Evolutionary conservation across 495 filamentous ascomycete species (phyloP), one percentile per base, ranked within the genome.

Genomic region (Elasticomyces elasticus): DNA sequence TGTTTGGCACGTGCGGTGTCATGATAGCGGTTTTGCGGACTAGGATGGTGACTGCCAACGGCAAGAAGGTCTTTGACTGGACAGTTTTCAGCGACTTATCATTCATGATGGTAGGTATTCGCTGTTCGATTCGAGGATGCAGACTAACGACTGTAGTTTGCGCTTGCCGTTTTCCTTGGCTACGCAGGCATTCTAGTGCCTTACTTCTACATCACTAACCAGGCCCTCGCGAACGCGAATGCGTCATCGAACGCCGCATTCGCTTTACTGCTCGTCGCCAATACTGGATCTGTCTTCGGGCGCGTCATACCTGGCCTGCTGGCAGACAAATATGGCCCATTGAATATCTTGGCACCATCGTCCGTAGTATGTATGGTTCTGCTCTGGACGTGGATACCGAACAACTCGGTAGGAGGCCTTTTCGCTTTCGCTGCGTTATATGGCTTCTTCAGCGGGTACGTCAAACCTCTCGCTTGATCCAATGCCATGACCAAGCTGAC

Each of bases 251-350:
- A 6, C 1, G 50, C 74, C 5, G 64, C 70, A 0, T 70, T 74
- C 51, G 77, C 78, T 56, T 52, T 75, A 5, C 61, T 79, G 20
- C 58, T 73, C 17, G 68, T 79, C 37, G 64, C 75, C 41, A 77
- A 76, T 47, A 69, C 70, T 2, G 68, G 66, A 0, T 73, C 72
- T 0, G 67, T 74, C 2, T 62, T 74, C 15, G 76, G 76, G 0
- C 71, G 76, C 15, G 64, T 75, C 11, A 55, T 71, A 0, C 72
- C 73, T 0, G 67, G 66, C 12, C 56, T 75, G 1, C 22, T 76
- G 7, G 73, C 71, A 13, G 66, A 74, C 51, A 56, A 62, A 13
- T 60, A 72, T 15, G 71, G 70, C 5, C 64, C 66, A 0, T 61
- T 73, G 12, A 57, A 63, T 35, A 66, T 71, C 33, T 50, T 73